Percentiles rank a stretch among this genome's conserved stretches.
These are phyloP conservation scores for Leccinum longicurvipes DNA, from an alignment of 768 basidiomycete genomes.

Conservation along the genomic window DNA sequence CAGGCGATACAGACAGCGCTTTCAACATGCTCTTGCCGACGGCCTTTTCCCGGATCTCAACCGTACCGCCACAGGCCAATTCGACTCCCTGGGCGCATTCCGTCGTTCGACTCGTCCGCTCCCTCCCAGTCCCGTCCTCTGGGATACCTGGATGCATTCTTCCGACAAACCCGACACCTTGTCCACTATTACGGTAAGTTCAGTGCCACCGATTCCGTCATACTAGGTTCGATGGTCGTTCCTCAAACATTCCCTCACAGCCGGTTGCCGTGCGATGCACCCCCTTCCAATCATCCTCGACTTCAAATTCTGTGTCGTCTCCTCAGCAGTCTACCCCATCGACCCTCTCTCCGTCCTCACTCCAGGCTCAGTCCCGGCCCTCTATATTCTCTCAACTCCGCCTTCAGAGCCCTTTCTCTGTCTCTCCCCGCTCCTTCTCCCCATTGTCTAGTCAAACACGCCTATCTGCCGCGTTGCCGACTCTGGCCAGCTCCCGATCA, in stretches of 20 bases:
- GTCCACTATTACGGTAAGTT: conserved; percentile 17
- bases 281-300: neutral
- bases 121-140: conserved; percentile 14
- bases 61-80: neutral
- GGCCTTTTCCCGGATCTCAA: conserved; percentile 39
- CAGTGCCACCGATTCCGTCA: neutral
- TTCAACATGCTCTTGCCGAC: conserved; percentile 51
- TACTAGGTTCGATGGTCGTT: neutral
- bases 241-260: conserved; percentile 4
- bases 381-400: conserved; percentile 11
- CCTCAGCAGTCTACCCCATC: neutral
- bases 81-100: neutral
- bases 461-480: neutral
- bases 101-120: conserved; percentile 7
- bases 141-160: conserved; percentile 15
- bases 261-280: conserved; percentile 14
- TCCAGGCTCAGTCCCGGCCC: neutral
- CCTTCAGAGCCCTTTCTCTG: neutral
- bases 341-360: neutral
- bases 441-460: neutral
- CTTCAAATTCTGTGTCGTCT: neutral
- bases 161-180: neutral
- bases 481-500: neutral
- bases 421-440: neutral
- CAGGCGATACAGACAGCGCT: conserved; percentile 50